Evolutionary conservation across 345 rosid species (phyloP).

Genomic region (Salix brachista): DNA sequence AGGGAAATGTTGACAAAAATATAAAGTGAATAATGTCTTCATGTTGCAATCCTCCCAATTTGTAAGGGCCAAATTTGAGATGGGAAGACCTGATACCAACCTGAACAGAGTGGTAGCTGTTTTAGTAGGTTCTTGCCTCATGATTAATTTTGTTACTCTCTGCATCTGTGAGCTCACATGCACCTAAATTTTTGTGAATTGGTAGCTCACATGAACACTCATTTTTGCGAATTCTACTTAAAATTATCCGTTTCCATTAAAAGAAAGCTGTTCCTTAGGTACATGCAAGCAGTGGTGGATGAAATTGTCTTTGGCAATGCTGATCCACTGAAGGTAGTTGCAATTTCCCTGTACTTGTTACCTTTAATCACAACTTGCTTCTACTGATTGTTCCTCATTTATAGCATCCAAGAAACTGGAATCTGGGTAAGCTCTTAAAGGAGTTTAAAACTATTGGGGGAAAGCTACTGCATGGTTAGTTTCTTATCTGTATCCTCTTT

Average conservation of each 20-base stretch:
- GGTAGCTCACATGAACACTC: constrained; percentile 5
- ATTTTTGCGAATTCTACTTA: not conserved
- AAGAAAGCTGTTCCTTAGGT: constrained; percentile 39
- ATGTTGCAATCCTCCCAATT: not conserved
- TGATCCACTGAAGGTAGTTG: constrained; percentile 57
- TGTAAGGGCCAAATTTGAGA: not conserved
- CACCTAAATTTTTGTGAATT: not conserved
- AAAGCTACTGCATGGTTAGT: constrained; percentile 62
- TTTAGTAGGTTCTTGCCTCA: not conserved
- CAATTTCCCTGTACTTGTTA: constrained; percentile 6
- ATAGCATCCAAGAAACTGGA: constrained; percentile 86
- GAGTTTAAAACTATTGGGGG: constrained; percentile 62
- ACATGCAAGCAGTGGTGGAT: constrained; percentile 96
- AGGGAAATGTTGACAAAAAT: not conserved
- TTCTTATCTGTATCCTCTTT: constrained; percentile 1
- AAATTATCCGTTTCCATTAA: not conserved
- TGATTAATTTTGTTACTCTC: not conserved
- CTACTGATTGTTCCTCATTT: constrained; percentile 21
- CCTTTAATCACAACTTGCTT: constrained; percentile 13
- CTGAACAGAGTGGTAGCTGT: not conserved
- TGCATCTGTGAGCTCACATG: not conserved
- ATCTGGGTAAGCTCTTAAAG: constrained; percentile 55
- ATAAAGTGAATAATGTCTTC: not conserved
- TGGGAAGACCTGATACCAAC: not conserved
- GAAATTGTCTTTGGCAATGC: constrained; percentile 67